Evolutionary conservation across 306 rosid genomes (phyloP), one percentile per base, ranked within the genome.

Genomic region (Cucurbita ficifolia): DNA sequence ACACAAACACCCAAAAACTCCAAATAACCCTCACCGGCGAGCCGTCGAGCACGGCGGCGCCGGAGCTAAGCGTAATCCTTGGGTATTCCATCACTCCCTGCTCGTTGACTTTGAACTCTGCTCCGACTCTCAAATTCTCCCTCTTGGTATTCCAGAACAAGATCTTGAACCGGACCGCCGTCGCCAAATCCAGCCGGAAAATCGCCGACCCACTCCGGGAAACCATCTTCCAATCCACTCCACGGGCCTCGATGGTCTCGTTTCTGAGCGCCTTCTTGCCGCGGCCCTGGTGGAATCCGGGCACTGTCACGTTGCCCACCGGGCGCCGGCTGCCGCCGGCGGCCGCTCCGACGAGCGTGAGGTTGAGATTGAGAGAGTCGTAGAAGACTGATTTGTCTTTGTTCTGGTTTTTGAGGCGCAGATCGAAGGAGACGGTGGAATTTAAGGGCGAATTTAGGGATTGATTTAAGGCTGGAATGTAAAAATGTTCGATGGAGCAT

Each of bases 111-210:
- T 46, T 81, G 76, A 94, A 83, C 75, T 78, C 77, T 13, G 79
- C 87, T 76, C 90, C 86, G 40, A 87, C 89, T 76, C 54, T 76
- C 39, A 90, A 65, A 13, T 1, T 10, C 51, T 82, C 70, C 75
- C 90, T 78, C 83, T 85, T 87, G 6, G 87, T 86, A 81, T 50
- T 84, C 97, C 96, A 90, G 1, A 74, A 3, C 79, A 86, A 7
- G 54, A 88, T 90, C 87, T 89, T 89, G 60, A 82, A 94, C 92
- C 89, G 86, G 58, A 82, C 94, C 59, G 77, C 64, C 58, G 98
- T 94, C n/a, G 5, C 49, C 74, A 82, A 79, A 68, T 89, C 79
- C 83, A 89, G 88, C 78, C 90, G 81, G 59, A 82, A 79, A 35
- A 29, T 18, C 62, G 43, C 63, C 13, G 62, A 40, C 0, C 78